Percentiles rank a stretch among this genome's conserved stretches.
Conservation (phyloP, 306 rosid genomes). For the Alnus glutinosa region DNA sequence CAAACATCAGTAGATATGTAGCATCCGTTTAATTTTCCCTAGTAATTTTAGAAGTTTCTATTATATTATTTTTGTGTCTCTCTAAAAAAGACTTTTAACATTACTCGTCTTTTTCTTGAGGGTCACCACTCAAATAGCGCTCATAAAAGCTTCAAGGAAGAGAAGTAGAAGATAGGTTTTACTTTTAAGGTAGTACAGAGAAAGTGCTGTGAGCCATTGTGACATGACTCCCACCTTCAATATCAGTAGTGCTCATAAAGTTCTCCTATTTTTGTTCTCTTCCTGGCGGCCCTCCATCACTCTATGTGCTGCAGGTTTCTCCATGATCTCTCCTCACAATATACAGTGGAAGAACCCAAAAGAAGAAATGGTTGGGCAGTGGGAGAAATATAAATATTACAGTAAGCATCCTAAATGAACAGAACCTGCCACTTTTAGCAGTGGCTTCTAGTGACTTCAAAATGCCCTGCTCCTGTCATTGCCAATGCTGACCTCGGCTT, state of each 20-base stretch:
- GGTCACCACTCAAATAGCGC: background rate
- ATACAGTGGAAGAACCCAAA: background rate
- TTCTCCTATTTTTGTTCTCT: background rate
- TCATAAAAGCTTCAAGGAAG: background rate
- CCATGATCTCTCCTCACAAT: background rate
- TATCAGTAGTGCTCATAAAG: conserved; percentile 8
- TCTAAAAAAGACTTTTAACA: no score
- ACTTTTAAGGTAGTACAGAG: conserved; percentile 46
- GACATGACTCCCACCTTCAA: conserved; percentile 53
- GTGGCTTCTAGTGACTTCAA: conserved; percentile 29
- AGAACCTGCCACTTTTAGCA: conserved; percentile 55
- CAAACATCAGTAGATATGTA: background rate
- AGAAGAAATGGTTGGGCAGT: background rate
- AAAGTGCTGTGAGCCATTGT: conserved; percentile 45
- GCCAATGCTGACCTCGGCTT: no score
- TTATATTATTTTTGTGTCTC: no score
- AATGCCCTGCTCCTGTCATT: background rate
- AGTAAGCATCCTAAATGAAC: conserved; percentile 65
- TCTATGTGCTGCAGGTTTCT: background rate
- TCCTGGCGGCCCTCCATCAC: background rate
- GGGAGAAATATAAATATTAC: conserved; percentile 13
- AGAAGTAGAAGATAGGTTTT: conserved; percentile 18
- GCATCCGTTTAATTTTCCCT: background rate
- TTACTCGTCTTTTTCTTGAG: background rate
- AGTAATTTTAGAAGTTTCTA: no score